Evolutionary conservation across 768 basidiomycete genomes (phyloP).

Genomic region (Lentinus brumalis): DNA sequence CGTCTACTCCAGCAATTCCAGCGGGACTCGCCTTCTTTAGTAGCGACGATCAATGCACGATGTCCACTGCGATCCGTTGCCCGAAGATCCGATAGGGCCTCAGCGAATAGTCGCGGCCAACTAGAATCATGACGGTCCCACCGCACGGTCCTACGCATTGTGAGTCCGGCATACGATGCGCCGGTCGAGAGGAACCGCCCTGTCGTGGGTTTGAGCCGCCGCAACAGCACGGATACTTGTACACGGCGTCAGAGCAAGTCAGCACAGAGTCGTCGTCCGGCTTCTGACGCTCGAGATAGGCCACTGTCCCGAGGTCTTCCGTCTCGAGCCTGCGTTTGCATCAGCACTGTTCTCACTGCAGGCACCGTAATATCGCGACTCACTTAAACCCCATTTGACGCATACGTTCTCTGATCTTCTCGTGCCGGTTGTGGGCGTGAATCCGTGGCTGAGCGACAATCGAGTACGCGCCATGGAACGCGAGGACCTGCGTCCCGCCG

Average conservation of each 20-base stretch:
- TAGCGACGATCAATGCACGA: background rate
- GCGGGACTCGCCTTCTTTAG: too few relatives aligned
- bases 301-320: background rate
- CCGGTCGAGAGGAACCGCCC: background rate
- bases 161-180: background rate
- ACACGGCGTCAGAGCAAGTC: background rate
- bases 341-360: too few relatives aligned
- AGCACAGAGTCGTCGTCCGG: too few relatives aligned
- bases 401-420: background rate
- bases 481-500: background rate
- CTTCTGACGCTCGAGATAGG: background rate
- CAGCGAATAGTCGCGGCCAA: background rate
- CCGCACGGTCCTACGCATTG: background rate
- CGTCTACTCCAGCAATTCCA: too few relatives aligned
- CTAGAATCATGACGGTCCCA: background rate
- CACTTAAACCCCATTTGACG: slow-evolving; percentile 3
- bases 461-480: slow-evolving; percentile 10
- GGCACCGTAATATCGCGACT: background rate
- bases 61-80: background rate
- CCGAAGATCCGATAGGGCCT: background rate
- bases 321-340: background rate
- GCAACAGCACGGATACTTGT: slow-evolving; percentile 9
- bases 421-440: background rate
- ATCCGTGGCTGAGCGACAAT: slow-evolving; percentile 14
- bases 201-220: background rate